Conservation (phyloP, 1,284 basidiomycete genomes). For the Ganoderma meredithae region DNA sequence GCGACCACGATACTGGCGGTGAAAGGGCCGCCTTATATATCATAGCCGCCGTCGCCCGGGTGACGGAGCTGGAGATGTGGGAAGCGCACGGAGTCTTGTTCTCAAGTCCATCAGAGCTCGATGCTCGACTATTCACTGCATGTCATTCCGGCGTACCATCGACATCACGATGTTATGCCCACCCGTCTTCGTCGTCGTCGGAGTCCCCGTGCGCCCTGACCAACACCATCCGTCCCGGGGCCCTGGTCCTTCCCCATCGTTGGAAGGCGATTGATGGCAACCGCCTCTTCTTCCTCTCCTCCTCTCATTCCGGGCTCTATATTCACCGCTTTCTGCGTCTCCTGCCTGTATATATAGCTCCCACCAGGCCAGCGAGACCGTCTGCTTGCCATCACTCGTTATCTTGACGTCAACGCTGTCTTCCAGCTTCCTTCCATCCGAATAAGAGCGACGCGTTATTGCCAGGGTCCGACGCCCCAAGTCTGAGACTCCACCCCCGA, state of each 20-base stretch:
- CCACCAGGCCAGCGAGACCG: background rate
- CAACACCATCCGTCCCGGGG: background rate
- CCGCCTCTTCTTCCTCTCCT: background rate
- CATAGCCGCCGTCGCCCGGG: slow-evolving; percentile 9
- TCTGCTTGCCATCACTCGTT: background rate
- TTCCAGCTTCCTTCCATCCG: background rate
- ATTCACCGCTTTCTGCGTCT: background rate
- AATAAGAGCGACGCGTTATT: background rate
- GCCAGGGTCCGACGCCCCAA: background rate
- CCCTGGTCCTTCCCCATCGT: slow-evolving; percentile 2
- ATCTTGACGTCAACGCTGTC: slow-evolving; percentile 10
- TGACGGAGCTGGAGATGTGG: slow-evolving; percentile 6
- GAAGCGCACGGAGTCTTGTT: background rate
- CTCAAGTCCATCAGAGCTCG: slow-evolving; percentile 7
- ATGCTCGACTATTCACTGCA: background rate
- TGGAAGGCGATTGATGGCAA: slow-evolving; percentile 4
- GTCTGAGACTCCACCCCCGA: background rate
- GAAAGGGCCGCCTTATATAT: background rate
- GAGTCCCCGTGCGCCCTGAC: background rate
- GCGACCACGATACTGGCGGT: background rate
- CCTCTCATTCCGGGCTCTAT: background rate
- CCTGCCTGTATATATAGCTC: background rate
- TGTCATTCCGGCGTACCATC: background rate
- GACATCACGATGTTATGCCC: background rate
- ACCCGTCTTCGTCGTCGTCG: background rate